Conservation (phyloP, 1,284 basidiomycete genomes). For the Sanghuangporus baumii region DNA sequence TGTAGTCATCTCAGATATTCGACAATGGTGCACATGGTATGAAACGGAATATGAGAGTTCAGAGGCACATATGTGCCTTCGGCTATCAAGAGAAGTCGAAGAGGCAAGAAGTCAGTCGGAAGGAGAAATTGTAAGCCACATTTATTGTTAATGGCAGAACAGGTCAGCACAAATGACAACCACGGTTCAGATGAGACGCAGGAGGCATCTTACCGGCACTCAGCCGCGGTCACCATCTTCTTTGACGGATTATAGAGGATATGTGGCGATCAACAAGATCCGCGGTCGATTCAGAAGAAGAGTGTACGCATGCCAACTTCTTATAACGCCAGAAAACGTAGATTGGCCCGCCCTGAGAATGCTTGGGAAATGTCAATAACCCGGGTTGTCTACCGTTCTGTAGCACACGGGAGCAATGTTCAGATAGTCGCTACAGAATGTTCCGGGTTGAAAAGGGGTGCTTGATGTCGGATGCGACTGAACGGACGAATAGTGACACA, state of each 20-base stretch:
- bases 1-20: neutral
- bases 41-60: neutral
- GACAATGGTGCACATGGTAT: neutral
- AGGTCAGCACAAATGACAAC: too few species aligned
- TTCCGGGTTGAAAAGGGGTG: neutral
- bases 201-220: conserved; percentile 29
- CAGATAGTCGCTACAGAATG: neutral
- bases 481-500: neutral
- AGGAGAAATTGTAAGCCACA: too few species aligned
- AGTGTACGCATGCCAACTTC: conserved; percentile 41
- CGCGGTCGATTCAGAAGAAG: neutral
- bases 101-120: neutral
- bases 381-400: conserved; percentile 38
- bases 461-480: neutral
- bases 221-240: conserved; percentile 41
- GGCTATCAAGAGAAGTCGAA: neutral
- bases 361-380: conserved; percentile 29
- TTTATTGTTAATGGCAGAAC: too few species aligned
- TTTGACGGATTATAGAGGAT: conserved; percentile 32
- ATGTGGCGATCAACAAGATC: conserved; percentile 11
- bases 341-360: conserved; percentile 44
- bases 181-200: too few species aligned
- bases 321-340: conserved; percentile 59
- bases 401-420: conserved; percentile 29
- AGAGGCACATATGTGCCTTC: neutral